Evolutionary conservation across 2,329 filamentous ascomycete genomes (phyloP).

Genomic region (Trichophyton verrucosum): DNA sequence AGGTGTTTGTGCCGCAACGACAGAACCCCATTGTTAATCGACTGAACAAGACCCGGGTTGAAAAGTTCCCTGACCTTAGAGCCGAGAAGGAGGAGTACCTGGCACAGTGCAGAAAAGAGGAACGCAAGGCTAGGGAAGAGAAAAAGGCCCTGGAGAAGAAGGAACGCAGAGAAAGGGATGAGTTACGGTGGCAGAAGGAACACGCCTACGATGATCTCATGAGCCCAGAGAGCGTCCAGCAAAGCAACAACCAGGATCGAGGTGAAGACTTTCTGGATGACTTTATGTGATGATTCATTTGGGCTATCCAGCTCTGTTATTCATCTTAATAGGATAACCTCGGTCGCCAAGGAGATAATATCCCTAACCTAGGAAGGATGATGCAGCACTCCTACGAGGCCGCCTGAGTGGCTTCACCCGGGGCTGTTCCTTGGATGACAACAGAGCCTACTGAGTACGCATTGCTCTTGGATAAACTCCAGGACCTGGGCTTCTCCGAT

Average conservation of each 20-base stretch:
- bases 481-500: too few species aligned
- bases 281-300: slow-evolving; percentile 56
- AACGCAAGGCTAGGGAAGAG: slow-evolving; percentile 37
- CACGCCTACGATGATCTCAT: slow-evolving; percentile 94
- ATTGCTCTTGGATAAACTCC: too few species aligned
- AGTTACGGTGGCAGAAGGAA: slow-evolving; percentile 91
- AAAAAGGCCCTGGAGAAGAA: slow-evolving; percentile 30
- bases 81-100: slow-evolving; percentile 69
- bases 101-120: slow-evolving; percentile 57
- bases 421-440: too few species aligned
- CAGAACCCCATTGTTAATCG: slow-evolving; percentile 90
- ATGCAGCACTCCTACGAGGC: too few species aligned
- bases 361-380: too few species aligned
- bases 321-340: neutral
- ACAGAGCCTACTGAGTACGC: too few species aligned
- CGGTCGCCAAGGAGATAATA: neutral
- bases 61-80: slow-evolving; percentile 72
- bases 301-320: too few species aligned
- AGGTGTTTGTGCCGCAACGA: slow-evolving; percentile 63
- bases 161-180: slow-evolving; percentile 59
- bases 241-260: slow-evolving; percentile 74
- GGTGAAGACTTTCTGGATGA: slow-evolving; percentile 66
- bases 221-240: slow-evolving; percentile 64
- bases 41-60: slow-evolving; percentile 91
- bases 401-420: too few species aligned